phyloP scores from a whole-genome alignment of 2,329 filamentous ascomycete species.

The Cercospora sp. region DNA sequence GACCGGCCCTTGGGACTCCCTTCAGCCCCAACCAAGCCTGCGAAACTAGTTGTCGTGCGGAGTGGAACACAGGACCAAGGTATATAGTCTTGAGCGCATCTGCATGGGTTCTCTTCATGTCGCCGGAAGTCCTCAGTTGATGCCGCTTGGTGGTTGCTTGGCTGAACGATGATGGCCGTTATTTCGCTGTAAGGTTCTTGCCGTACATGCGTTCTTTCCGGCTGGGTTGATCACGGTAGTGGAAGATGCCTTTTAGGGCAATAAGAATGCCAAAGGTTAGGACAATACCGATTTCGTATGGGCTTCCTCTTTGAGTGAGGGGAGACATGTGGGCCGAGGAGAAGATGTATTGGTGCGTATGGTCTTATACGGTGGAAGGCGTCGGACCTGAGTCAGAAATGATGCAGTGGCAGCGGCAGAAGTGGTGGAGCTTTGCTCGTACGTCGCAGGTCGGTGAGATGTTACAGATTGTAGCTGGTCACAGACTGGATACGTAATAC shows the following conservation, averaged over 20 bases:
- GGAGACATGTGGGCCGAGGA: slow-evolving; percentile 5
- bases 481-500: neutral
- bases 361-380: neutral
- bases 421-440: slow-evolving; percentile 5
- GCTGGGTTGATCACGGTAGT: slow-evolving; percentile 8
- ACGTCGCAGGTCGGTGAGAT: slow-evolving; percentile 8
- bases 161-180: neutral
- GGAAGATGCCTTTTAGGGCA: slow-evolving; percentile 13
- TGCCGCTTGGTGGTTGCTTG: neutral
- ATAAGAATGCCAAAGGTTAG: slow-evolving; percentile 14
- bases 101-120: slow-evolving; percentile 11
- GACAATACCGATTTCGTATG: slow-evolving; percentile 15
- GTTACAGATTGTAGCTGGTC: neutral
- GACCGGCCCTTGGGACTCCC: slow-evolving; percentile 1
- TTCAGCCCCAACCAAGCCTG: slow-evolving; percentile 7
- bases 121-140: neutral
- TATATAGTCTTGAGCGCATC: slow-evolving; percentile 8
- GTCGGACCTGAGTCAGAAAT: slow-evolving; percentile 3
- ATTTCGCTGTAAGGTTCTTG: slow-evolving; percentile 7
- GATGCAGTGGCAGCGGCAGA: neutral
- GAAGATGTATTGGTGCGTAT: neutral
- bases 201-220: slow-evolving; percentile 14
- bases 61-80: slow-evolving; percentile 7
- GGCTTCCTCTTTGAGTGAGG: slow-evolving; percentile 12
- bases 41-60: slow-evolving; percentile 1